Base-by-base conservation (phyloP, 139 green algal species). In the Parachlorella kessleri region DNA sequence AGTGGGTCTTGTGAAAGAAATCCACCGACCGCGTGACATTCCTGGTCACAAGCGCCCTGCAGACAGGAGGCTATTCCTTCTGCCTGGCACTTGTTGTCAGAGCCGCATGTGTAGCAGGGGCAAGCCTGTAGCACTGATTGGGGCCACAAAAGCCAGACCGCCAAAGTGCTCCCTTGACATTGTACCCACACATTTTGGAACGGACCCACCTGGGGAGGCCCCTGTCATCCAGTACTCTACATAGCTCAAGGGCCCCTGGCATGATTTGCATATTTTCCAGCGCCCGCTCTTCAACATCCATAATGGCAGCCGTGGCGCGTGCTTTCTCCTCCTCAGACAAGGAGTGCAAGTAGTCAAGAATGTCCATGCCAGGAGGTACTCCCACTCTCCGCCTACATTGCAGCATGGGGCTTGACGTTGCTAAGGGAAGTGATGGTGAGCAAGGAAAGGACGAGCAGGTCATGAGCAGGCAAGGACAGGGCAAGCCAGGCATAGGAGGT, bases 231-330 rank as follows among this genome's bases (percentile, higher is more conserved):
- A 96, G 73, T 24, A 88, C 78, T 6, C 48, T 55, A 32, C 84
- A 92, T 33, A 96, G 84, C 79, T 95, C 89, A 32, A 85, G 33
- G 7, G 88, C 80, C 0, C 91, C 92, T 18, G 92, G 92, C 92
- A 96, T 96, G 8, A 94, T 41, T 70, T 91, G 80, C 92, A 96
- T 96, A 63, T 88, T 73, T 0, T 40, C 24, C 39, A 95, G 77
- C 1, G 91, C 92, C 83, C 94, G 30, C 30, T 78, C 72, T 59
- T 87, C 82, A 10, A 87, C 55, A 2, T 59, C 77, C 4, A 53
- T 59, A 30, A 87, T 81, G 1, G 40, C 78, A 26, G 72, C 66
- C 26, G 80, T 55, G 6, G 72, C 70, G 2, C 36, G 65, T 6
- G 5, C 30, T 39, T 73, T 78, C 32, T 70, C 38, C 33, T 39